Evolutionary conservation across 768 basidiomycete species (phyloP), one percentile per base, ranked within the genome.

Genomic region (Leccinum truebloodii): DNA sequence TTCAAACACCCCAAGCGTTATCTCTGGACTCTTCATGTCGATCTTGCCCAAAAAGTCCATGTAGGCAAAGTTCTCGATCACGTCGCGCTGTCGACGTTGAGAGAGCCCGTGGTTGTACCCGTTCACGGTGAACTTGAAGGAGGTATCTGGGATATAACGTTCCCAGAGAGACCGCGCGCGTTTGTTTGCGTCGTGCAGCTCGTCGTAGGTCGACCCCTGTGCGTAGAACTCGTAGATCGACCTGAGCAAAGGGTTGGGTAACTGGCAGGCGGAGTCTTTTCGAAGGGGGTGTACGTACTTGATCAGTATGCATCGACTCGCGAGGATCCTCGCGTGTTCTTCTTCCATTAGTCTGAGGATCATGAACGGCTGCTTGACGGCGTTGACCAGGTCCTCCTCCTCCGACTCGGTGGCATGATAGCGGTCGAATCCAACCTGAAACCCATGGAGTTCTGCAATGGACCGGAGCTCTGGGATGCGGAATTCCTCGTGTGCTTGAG

Each of bases 31-130:
- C 62, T 86, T 87, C 84, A 98, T 84, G 57, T 90, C 86, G 65
- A 97, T 92, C 65, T 83, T 83, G 13, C 95, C 95, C 59, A 80
- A 73, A 63, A 94, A 87, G 20, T 77, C 86, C 90, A 98, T 94
- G 70, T 93, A 97, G 3, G 81, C 74, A 72, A 99, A 98, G 64
- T 81, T 81, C 69, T 94, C 88, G 49, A 96, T 85, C 48, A 91
- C 78, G 14, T 83, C 76, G 60, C 76, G 80, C 65, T 92, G 90
- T 16, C 88, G 81, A 41, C 74, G 71, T 65, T 87, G 85, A 14
- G 88, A 84, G 14, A 94, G 86, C 10, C 85, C 84, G 67, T 88
- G 90, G 63, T 90, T 89, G 67, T 87, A 89, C 1, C 84, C 87
- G 2, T 86, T 83, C 8, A 95, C 85, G 14, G 82, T 70, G 71